These are phyloP conservation scores for Porodaedalea pini DNA, from an alignment of 1,284 basidiomycete species.

Conservation along the genomic window DNA sequence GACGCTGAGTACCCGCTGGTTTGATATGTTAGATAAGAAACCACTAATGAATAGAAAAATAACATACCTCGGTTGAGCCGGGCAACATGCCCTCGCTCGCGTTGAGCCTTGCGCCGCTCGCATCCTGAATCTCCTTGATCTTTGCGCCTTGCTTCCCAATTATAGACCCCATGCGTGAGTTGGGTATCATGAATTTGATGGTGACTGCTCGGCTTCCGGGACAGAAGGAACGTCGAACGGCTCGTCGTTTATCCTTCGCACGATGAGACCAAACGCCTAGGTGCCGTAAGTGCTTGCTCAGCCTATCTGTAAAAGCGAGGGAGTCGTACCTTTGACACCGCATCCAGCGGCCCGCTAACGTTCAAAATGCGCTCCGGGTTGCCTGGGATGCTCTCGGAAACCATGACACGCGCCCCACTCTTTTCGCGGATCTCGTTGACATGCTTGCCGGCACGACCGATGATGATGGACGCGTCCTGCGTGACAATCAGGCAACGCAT, in stretches of 20 bases:
- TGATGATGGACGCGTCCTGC: slow-evolving; percentile 98
- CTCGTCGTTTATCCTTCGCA: slow-evolving; percentile 98
- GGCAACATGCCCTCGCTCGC: slow-evolving; percentile 98
- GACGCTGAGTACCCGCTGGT: slow-evolving; percentile 89
- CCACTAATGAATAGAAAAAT: slow-evolving; percentile 17
- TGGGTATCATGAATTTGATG: slow-evolving; percentile 99
- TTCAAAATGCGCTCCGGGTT: slow-evolving; percentile 98
- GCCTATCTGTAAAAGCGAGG: slow-evolving; percentile 14
- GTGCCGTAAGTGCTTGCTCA: slow-evolving; percentile 16
- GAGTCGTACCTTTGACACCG: slow-evolving; percentile 86
- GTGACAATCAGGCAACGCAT: slow-evolving; percentile 98
- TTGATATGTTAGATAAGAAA: slow-evolving; percentile 18
- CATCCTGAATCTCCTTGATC: slow-evolving; percentile 99
- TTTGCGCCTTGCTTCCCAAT: slow-evolving; percentile 97
- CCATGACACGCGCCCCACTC: slow-evolving; percentile 91
- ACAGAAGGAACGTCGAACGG: slow-evolving; percentile 97
- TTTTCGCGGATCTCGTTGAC: slow-evolving; percentile 99
- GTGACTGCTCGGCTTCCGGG: slow-evolving; percentile 97
- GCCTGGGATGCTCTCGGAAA: slow-evolving; percentile 94
- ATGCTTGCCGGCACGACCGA: slow-evolving; percentile 93
- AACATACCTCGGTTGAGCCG: slow-evolving; percentile 89
- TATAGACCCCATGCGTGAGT: slow-evolving; percentile 98
- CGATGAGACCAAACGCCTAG: slow-evolving; percentile 97
- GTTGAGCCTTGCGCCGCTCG: slow-evolving; percentile 92
- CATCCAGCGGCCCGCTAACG: slow-evolving; percentile 95